A percentile compares a stretch with the other conserved stretches of the same genome.
Conservation (phyloP, 306 rosid species). For the Quercus engelmannii region DNA sequence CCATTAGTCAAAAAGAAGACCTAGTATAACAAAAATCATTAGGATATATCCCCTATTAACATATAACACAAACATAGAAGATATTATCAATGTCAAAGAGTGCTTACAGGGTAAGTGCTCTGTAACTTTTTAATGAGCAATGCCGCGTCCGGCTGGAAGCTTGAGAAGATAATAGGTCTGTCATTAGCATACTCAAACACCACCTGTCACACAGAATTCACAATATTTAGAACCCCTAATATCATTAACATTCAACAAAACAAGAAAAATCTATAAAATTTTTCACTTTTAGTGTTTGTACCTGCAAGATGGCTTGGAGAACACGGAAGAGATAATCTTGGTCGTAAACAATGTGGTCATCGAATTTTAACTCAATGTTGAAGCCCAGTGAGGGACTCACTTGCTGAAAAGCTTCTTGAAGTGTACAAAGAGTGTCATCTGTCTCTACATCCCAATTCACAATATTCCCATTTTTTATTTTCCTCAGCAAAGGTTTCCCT, state of each 20-base stretch:
- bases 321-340: slow-evolving; percentile 27
- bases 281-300: not conserved
- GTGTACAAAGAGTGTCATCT: slow-evolving; percentile 50
- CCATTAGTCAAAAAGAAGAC: slow-evolving; percentile 93
- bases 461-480: slow-evolving; percentile 41
- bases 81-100: not conserved
- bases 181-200: slow-evolving; percentile 38
- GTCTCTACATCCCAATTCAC: slow-evolving; percentile 44
- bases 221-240: not conserved
- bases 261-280: not conserved
- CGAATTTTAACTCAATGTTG: slow-evolving; percentile 54
- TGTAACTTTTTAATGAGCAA: slow-evolving; percentile 35
- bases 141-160: slow-evolving; percentile 55
- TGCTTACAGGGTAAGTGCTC: slow-evolving; percentile 44
- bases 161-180: slow-evolving; percentile 50
- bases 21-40: slow-evolving; percentile 28
- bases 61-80: not conserved
- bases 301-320: slow-evolving; percentile 36
- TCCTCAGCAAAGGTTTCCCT: slow-evolving; percentile 41
- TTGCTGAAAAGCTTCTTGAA: slow-evolving; percentile 42
- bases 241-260: not conserved
- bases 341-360: slow-evolving; percentile 43
- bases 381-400: slow-evolving; percentile 50
- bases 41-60: not conserved
- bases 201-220: slow-evolving; percentile 24